Evolutionary conservation across 257 asterid species (phyloP).

Genomic region (Fraxinus quadrangulata): DNA sequence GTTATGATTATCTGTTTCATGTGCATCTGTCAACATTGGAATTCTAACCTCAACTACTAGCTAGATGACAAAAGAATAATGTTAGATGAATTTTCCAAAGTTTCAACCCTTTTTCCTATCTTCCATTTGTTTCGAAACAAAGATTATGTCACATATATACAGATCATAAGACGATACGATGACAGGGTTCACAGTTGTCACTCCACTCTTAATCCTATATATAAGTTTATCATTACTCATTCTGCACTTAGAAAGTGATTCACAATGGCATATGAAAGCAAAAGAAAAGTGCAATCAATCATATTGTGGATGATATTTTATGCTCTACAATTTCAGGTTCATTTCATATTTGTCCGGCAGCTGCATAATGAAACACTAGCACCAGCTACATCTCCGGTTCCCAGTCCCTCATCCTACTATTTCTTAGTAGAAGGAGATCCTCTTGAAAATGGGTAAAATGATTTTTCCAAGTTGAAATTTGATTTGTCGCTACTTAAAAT

Average conservation of each 20-base stretch:
- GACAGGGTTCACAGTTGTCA: not conserved
- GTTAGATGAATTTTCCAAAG: not conserved
- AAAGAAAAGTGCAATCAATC: not conserved
- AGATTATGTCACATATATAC: not conserved
- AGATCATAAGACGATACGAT: not conserved
- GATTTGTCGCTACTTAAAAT: not conserved
- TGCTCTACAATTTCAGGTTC: not conserved
- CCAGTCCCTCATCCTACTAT: not conserved
- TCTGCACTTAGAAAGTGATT: constrained; percentile 3
- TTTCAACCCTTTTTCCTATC: not conserved
- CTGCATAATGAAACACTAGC: not conserved
- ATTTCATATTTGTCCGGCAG: not conserved
- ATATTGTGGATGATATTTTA: not conserved
- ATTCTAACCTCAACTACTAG: not conserved
- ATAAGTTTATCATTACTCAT: not conserved
- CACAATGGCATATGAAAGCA: not conserved
- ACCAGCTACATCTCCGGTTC: not conserved
- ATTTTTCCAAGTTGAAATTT: not conserved
- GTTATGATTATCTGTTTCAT: not conserved
- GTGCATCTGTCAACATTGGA: not conserved
- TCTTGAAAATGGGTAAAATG: not conserved
- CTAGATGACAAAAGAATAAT: not conserved
- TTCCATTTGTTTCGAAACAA: not conserved
- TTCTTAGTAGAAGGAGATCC: not conserved
- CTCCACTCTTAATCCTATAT: not conserved